phyloP scores from a whole-genome alignment of 345 rosid genomes.

The Angophora floribunda region DNA sequence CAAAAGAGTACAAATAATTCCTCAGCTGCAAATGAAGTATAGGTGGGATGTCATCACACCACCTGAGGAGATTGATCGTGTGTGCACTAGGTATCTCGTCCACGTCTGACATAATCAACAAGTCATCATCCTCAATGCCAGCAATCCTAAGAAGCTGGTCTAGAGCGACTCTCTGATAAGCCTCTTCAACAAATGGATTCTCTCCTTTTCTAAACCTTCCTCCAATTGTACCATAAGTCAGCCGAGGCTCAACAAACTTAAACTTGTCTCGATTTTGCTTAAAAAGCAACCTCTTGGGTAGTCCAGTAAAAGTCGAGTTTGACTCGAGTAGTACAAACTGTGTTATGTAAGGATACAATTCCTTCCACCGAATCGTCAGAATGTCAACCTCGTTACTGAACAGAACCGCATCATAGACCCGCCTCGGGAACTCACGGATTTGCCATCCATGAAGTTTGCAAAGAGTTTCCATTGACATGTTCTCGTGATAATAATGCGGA shows the following conservation, averaged over 20 bases:
- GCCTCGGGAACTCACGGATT: constrained; percentile 16
- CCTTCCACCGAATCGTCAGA: constrained; percentile 19
- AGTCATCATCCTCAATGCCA: constrained; percentile 19
- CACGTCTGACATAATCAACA: constrained; percentile 27
- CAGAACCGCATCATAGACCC: constrained; percentile 19
- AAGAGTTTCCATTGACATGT: constrained; percentile 17
- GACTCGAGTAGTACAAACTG: constrained; percentile 24
- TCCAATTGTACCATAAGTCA: constrained; percentile 12
- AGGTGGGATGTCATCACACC: constrained; percentile 24
- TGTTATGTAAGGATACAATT: constrained; percentile 15
- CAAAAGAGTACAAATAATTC: constrained; percentile 22
- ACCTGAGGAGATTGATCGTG: constrained; percentile 20
- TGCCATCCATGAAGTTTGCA: constrained; percentile 25
- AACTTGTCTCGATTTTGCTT: constrained; percentile 6
- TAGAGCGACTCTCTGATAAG: constrained; percentile 22
- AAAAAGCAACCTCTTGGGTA: constrained; percentile 9
- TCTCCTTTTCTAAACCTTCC: constrained; percentile 19
- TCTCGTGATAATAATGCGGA: constrained; percentile 19
- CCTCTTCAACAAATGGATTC: constrained; percentile 23
- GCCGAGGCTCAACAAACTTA: constrained; percentile 17
- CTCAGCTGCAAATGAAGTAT: constrained; percentile 14
- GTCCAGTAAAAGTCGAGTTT: constrained; percentile 21
- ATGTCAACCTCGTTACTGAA: constrained; percentile 24
- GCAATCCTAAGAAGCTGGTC: constrained; percentile 19
- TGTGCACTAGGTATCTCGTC: constrained; percentile 28